A percentile compares a stretch with the other conserved stretches of the same genome.
Evolutionary conservation across 208 protist species (phyloP).

Genomic region (Balamuthia mandrillaris): DNA sequence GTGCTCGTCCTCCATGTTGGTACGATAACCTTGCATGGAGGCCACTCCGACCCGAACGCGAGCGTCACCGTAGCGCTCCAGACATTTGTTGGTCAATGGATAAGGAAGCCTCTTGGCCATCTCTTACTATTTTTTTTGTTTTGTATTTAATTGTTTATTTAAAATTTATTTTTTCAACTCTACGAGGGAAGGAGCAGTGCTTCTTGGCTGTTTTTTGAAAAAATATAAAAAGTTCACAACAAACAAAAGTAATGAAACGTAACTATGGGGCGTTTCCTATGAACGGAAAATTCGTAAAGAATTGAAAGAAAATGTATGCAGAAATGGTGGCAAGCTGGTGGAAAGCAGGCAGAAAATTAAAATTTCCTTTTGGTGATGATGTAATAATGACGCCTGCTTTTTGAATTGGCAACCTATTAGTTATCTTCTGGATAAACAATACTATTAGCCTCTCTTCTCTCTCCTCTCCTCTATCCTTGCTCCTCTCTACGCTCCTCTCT

Average conservation of each 20-base stretch:
- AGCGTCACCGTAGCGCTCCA: conserved; percentile 1
- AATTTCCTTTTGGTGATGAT: neutral
- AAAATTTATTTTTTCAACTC: neutral
- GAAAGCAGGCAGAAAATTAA: neutral
- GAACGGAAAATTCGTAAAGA: neutral
- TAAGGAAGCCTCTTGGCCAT: neutral
- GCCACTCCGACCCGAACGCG: neutral
- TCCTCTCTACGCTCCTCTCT: too few species aligned
- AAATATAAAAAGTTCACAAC: neutral
- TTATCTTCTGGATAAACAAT: too few species aligned
- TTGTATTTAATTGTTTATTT: neutral
- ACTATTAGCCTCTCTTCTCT: too few species aligned
- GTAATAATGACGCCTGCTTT: too few species aligned
- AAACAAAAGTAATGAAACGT: neutral
- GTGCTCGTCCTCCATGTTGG: neutral
- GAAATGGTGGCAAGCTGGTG: neutral
- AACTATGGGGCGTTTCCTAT: neutral
- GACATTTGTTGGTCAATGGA: neutral
- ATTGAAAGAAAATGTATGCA: neutral
- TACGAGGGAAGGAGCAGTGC: neutral
- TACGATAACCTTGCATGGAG: neutral
- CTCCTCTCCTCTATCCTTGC: too few species aligned
- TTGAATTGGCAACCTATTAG: too few species aligned
- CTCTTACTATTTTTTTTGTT: neutral
- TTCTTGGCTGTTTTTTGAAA: neutral